phyloP scores from a whole-genome alignment of 805 yeast genomes.

The Cyberlindnera mycetangii region DNA sequence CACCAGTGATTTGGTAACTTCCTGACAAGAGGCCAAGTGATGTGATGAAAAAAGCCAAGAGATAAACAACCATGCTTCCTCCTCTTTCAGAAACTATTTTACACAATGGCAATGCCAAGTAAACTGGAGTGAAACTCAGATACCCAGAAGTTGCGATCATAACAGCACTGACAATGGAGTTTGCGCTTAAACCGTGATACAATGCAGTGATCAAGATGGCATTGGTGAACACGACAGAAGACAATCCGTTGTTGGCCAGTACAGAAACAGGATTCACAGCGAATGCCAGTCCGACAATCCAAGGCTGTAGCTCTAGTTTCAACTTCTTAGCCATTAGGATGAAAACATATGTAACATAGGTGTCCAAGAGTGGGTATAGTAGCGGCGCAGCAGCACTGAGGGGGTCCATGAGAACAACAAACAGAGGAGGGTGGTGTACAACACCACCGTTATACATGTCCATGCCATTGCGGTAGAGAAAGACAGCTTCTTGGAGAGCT shows the following conservation, averaged over 20 bases:
- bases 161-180: slow-evolving; percentile 42
- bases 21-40: slow-evolving; percentile 32
- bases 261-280: slow-evolving; percentile 80
- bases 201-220: slow-evolving; percentile 49
- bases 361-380: slow-evolving; percentile 59
- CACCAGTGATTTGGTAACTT: slow-evolving; percentile 40
- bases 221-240: slow-evolving; percentile 62
- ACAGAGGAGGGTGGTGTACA: slow-evolving; percentile 79
- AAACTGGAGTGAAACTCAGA: slow-evolving; percentile 59
- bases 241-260: slow-evolving; percentile 63
- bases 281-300: slow-evolving; percentile 59
- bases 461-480: slow-evolving; percentile 50
- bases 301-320: slow-evolving; percentile 30
- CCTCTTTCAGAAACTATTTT: slow-evolving; percentile 17
- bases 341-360: slow-evolving; percentile 52
- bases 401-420: slow-evolving; percentile 48
- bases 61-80: slow-evolving; percentile 22
- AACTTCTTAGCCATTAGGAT: slow-evolving; percentile 43
- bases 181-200: slow-evolving; percentile 40
- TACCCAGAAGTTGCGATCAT: slow-evolving; percentile 62
- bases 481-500: slow-evolving; percentile 64
- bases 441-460: slow-evolving; percentile 82
- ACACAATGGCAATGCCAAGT: slow-evolving; percentile 56
- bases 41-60: slow-evolving; percentile 29
- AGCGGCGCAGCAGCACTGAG: slow-evolving; percentile 27